phyloP scores from a whole-genome alignment of 2,329 filamentous ascomycete species.

The Juglanconis oblonga region DNA sequence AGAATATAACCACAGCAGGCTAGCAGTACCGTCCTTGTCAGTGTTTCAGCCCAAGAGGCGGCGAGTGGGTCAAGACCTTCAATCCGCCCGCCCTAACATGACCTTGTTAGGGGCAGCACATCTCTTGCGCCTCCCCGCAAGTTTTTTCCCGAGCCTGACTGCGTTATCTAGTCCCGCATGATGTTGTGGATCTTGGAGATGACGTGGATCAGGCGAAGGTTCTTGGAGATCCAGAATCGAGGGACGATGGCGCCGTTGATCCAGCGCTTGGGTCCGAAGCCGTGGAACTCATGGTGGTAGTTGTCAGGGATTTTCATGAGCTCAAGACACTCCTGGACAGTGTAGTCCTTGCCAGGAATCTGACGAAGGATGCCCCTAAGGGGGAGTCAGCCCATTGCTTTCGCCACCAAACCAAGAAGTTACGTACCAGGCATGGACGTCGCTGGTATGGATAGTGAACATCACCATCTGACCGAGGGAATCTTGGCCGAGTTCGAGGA shows the following conservation, averaged over 20 bases:
- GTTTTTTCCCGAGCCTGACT: no score
- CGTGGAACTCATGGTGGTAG: neutral
- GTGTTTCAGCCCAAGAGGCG: no score
- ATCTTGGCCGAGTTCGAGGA: neutral
- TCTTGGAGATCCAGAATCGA: neutral
- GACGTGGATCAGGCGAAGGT: neutral
- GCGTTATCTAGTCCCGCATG: neutral
- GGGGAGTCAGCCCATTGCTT: neutral
- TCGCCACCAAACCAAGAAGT: neutral
- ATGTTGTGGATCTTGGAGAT: neutral
- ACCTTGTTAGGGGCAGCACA: neutral
- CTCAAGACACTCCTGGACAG: neutral
- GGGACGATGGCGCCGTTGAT: neutral
- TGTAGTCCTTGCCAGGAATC: neutral
- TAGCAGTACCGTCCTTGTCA: no score
- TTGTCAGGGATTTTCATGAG: neutral
- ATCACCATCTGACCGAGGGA: neutral
- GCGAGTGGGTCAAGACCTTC: no score
- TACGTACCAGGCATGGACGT: neutral
- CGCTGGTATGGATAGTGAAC: neutral
- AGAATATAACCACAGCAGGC: no score
- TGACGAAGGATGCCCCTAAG: neutral
- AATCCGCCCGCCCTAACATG: neutral
- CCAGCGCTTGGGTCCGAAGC: neutral
- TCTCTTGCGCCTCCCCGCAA: neutral